Percentiles rank a stretch among this genome's conserved stretches.
phyloP scores from a whole-genome alignment of 108 stramenopile species.

The Ochromonas danica region DNA sequence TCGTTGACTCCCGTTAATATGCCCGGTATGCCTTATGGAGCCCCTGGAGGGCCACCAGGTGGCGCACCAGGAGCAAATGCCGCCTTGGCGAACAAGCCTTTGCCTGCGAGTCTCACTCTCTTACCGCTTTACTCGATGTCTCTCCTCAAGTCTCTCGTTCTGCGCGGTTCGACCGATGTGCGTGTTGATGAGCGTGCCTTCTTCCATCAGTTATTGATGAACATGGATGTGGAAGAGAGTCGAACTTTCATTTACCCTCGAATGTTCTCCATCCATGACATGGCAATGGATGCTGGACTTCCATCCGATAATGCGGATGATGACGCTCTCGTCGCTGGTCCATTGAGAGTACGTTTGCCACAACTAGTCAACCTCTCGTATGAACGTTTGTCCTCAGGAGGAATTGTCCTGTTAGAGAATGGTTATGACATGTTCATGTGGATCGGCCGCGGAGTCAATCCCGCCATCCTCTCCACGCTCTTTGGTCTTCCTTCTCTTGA shows the following conservation, averaged over 20 bases:
- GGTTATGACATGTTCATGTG: constrained; percentile 86
- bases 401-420: constrained; percentile 87
- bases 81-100: constrained; percentile 48
- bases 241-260: constrained; percentile 84
- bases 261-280: constrained; percentile 88
- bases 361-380: constrained; percentile 69
- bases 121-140: constrained; percentile 92
- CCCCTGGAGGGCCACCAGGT: constrained; percentile 68
- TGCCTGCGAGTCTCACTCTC: constrained; percentile 70
- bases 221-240: constrained; percentile 75
- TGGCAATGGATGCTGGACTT: constrained; percentile 66
- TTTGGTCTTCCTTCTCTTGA: constrained; percentile 82
- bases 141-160: constrained; percentile 89
- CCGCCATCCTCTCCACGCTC: constrained; percentile 67
- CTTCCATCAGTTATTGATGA: constrained; percentile 67
- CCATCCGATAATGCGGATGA: constrained; percentile 44
- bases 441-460: constrained; percentile 82
- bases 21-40: constrained; percentile 20
- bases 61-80: constrained; percentile 48
- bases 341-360: constrained; percentile 73
- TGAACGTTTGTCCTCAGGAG: constrained; percentile 71
- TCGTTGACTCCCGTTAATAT: constrained; percentile 45
- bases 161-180: constrained; percentile 90
- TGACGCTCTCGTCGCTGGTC: constrained; percentile 30
- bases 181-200: constrained; percentile 88